phyloP scores from a whole-genome alignment of 768 basidiomycete species.

The Cubamyces sp. region DNA sequence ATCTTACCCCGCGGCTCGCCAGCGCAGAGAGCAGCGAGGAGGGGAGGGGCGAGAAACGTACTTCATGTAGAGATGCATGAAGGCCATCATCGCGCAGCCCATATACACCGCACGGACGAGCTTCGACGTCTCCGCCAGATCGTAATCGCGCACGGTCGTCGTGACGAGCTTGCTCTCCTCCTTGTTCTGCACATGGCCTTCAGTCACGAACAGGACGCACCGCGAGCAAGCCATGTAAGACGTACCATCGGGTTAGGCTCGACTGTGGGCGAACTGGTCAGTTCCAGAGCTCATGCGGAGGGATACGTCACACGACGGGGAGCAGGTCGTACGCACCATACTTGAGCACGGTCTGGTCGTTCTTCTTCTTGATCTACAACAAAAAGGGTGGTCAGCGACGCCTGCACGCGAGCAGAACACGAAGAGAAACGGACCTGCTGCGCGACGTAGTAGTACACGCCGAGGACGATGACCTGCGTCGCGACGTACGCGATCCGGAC shows the following conservation, averaged over 20 bases:
- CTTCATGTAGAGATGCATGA: constrained; percentile 93
- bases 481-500: constrained; percentile 84
- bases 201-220: background rate
- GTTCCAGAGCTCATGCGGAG: background rate
- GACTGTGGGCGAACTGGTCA: constrained; percentile 46
- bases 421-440: constrained; percentile 54
- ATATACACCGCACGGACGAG: constrained; percentile 51
- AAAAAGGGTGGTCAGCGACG: constrained; percentile 16
- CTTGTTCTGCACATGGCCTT: constrained; percentile 44
- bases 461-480: constrained; percentile 72
- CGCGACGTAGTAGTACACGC: constrained; percentile 80
- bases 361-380: constrained; percentile 86
- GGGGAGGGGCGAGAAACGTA: constrained; percentile 10
- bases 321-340: constrained; percentile 62
- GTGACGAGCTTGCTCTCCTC: constrained; percentile 77
- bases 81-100: constrained; percentile 47
- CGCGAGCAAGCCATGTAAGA: constrained; percentile 13
- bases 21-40: background rate
- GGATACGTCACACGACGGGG: background rate
- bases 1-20: background rate
- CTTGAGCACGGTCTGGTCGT: constrained; percentile 95
- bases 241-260: constrained; percentile 80
- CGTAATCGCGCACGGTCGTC: constrained; percentile 94
- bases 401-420: background rate
- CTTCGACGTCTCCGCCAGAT: constrained; percentile 87